Base-by-base conservation (phyloP, 352 stramenopile species). In the Phytophthora pini region DNA sequence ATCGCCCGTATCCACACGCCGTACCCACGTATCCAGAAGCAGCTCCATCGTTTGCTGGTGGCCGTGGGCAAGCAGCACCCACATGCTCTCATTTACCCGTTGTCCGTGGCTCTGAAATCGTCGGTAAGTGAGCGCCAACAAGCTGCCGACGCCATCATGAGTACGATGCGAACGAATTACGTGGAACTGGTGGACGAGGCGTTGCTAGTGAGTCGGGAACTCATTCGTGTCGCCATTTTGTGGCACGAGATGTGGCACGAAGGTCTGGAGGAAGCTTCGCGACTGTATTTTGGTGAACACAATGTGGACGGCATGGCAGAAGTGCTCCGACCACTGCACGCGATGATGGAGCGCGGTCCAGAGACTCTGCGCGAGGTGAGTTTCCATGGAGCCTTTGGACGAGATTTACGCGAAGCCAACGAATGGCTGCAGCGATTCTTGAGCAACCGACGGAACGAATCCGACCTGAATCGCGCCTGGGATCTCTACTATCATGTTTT, bases 241-340 rank as follows among this genome's bases (percentile, higher is more conserved):
- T 99, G 97, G 97, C 87, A 99, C 58, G 98, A 99, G 71, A 92
- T 98, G 69, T 99, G 98, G 98, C 97, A 99, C 55, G 95, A 98
- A 78, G 96, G 93, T 1, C 82, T 99, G 1, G 97, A 99, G 66
- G 95, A 99, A 74, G 98, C 98, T 5, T 98, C 90, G 27, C 81
- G 96, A 4, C 69, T 99, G 43, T 97, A 99, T 77, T 99, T 99
- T 78, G 95, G 89, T 13, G 93, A 99, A 65, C 92, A 95, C n/a
- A 97, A 99, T 79, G 85, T 99, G 5, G 88, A 97, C 22, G 97
- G 79, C 13, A 99, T 99, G 97, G 70, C 99, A 9, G 89, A 92
- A 56, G 90, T 98, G 6, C 72, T 99, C 0, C 65, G 93, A 15
- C 93, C 95, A 39, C 76, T 99, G 29, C 98, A 99, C 44, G 68